Conservation (phyloP, 148 eudicot genomes). For the Fagopyrum homotropicum region DNA sequence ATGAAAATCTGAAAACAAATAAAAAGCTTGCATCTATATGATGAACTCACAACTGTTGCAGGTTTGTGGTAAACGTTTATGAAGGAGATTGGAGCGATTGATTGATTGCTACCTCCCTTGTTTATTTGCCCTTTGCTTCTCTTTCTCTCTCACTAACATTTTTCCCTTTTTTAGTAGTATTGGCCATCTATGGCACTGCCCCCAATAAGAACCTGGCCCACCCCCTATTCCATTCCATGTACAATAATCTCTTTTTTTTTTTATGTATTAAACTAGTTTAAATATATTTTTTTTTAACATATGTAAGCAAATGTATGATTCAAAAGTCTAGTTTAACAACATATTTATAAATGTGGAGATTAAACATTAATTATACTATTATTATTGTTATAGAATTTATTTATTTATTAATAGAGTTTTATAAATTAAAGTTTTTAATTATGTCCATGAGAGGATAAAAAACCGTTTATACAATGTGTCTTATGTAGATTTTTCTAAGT, state of each 20-base stretch:
- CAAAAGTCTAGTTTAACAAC: background rate
- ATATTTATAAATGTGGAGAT: background rate
- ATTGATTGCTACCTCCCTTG: background rate
- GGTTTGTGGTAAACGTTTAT: background rate
- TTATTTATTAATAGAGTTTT: no score
- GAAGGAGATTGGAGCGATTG: background rate
- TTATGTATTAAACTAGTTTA: background rate
- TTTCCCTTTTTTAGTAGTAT: background rate
- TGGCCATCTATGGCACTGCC: slow-evolving; percentile 3
- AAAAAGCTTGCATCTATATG: background rate
- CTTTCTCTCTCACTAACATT: background rate
- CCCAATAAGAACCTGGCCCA: slow-evolving; percentile 9
- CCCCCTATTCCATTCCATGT: slow-evolving; percentile 3
- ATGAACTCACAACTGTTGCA: background rate
- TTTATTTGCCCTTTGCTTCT: background rate
- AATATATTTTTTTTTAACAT: background rate
- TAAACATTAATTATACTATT: background rate
- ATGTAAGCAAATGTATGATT: background rate
- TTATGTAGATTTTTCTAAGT: no score
- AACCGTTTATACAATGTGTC: no score
- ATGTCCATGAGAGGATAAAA: background rate
- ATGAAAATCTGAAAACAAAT: background rate
- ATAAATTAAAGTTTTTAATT: background rate
- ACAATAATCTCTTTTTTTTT: background rate
- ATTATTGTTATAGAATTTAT: no score